Conservation (phyloP, 257 asterid genomes). For the Solanum tarijense region DNA sequence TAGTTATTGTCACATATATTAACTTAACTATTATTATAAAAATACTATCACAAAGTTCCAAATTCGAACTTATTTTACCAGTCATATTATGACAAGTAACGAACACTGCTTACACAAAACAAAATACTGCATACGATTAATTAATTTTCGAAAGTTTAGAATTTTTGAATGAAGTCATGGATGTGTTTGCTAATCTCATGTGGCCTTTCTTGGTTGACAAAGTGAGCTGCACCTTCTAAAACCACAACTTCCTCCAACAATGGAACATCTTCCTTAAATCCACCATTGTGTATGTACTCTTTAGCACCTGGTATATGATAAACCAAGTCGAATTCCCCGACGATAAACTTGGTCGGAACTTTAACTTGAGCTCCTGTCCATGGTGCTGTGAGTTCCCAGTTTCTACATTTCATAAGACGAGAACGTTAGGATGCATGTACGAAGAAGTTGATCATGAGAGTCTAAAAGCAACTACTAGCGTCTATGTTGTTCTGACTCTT, state of each 20-base stretch:
- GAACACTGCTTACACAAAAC: not conserved
- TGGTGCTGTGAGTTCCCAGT: constrained; percentile 13
- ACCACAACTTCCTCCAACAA: constrained; percentile 4
- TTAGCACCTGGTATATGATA: constrained; percentile 5
- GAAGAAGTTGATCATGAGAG: not conserved
- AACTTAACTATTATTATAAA: not conserved
- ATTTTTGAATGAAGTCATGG: constrained; percentile 1
- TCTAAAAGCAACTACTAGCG: not conserved
- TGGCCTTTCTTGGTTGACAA: constrained; percentile 4
- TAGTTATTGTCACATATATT: not conserved
- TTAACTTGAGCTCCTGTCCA: constrained; percentile 17
- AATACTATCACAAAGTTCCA: not conserved
- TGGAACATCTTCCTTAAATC: constrained; percentile 10
- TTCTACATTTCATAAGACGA: not conserved
- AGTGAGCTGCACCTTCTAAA: constrained; percentile 7
- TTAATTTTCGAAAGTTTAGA: not conserved
- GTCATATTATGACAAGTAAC: not conserved
- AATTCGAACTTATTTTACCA: not conserved
- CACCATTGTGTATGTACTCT: constrained; percentile 13
- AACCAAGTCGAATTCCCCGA: constrained; percentile 10
- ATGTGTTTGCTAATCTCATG: constrained; percentile 3
- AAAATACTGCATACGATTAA: too few species aligned
- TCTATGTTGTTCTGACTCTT: not conserved
- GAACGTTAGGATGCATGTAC: not conserved
- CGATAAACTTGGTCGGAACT: constrained; percentile 10